phyloP scores from a whole-genome alignment of 495 filamentous ascomycete genomes.

The Bathelium albidoporum region DNA sequence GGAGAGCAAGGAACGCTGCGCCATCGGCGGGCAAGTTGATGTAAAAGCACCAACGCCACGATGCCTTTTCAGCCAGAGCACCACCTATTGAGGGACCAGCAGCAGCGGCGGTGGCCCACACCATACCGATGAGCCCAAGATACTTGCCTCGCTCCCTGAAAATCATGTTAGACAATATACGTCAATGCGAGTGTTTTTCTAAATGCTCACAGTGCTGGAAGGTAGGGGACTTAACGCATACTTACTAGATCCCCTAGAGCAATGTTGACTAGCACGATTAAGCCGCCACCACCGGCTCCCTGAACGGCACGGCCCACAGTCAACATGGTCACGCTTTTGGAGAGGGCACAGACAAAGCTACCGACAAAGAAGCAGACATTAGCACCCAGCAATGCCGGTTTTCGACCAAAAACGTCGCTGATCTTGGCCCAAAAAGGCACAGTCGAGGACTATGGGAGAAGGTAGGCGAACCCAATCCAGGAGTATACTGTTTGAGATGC shows the following conservation, averaged over 20 bases:
- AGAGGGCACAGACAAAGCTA: constrained; percentile 23
- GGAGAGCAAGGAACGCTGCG: constrained; percentile 6
- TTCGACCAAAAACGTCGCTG: constrained; percentile 26
- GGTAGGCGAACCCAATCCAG: constrained; percentile 20
- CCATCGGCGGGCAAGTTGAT: constrained; percentile 16
- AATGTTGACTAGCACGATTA: constrained; percentile 23
- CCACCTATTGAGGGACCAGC: constrained; percentile 70
- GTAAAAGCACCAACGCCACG: constrained; percentile 32
- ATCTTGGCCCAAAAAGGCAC: constrained; percentile 22
- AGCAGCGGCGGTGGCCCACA: constrained; percentile 66
- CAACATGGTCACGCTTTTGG: constrained; percentile 16
- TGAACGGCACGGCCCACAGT: constrained; percentile 26
- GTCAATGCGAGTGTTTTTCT: constrained; percentile 22
- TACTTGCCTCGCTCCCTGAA: constrained; percentile 47
- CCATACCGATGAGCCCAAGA: constrained; percentile 53
- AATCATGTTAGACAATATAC: not conserved
- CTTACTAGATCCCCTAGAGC: constrained; percentile 20
- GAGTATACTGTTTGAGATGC: constrained; percentile 16
- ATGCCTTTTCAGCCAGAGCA: constrained; percentile 54
- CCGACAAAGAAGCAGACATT: constrained; percentile 23
- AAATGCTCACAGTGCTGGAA: not conserved
- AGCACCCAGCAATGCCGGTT: constrained; percentile 21
- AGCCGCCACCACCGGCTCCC: constrained; percentile 26
- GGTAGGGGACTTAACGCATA: not conserved
- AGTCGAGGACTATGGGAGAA: constrained; percentile 18